Percentiles rank a stretch among this genome's conserved stretches.
These are phyloP conservation scores for Colletotrichum navitas DNA, from an alignment of 2,329 filamentous ascomycete genomes.

Conservation along the genomic window DNA sequence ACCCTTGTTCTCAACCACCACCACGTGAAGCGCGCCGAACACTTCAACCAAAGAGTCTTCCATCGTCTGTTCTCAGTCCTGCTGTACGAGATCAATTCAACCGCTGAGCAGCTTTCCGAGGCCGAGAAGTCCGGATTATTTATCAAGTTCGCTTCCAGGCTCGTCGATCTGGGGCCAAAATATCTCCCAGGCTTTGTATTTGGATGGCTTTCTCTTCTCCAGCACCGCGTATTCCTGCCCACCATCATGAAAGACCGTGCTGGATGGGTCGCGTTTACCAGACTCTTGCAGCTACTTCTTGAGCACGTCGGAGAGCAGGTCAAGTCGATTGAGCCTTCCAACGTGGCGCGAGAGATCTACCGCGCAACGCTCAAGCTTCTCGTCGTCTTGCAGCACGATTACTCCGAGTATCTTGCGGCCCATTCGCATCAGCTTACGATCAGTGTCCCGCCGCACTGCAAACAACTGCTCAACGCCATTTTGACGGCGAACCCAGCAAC, in stretches of 20 bases:
- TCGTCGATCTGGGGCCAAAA: conserved; percentile 80
- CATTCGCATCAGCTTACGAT: conserved; percentile 87
- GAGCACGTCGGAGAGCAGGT: conserved; percentile 83
- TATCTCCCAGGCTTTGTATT: conserved; percentile 87
- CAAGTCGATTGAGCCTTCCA: conserved; percentile 77
- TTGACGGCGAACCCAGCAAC: conserved; percentile 80
- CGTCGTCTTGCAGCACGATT: conserved; percentile 91
- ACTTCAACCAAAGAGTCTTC: conserved; percentile 90
- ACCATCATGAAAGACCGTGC: conserved; percentile 74
- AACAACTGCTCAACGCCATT: conserved; percentile 89
- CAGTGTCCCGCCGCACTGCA: conserved; percentile 84
- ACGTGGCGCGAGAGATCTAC: conserved; percentile 85
- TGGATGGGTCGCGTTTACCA: conserved; percentile 83
- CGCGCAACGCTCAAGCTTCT: conserved; percentile 86
- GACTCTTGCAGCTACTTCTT: conserved; percentile 79
- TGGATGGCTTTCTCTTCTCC: conserved; percentile 84
- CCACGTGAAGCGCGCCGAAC: conserved; percentile 82
- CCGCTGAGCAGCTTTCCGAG: conserved; percentile 69
- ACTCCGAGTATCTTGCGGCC: conserved; percentile 90
- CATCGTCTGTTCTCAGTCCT: conserved; percentile 89
- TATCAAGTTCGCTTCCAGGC: conserved; percentile 76
- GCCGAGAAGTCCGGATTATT: conserved; percentile 77
- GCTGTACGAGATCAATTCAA: conserved; percentile 77
- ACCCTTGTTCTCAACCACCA: conserved; percentile 88
- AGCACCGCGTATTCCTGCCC: conserved; percentile 88